Conservation (phyloP, 306 rosid species). For the Cicer bijugum region DNA sequence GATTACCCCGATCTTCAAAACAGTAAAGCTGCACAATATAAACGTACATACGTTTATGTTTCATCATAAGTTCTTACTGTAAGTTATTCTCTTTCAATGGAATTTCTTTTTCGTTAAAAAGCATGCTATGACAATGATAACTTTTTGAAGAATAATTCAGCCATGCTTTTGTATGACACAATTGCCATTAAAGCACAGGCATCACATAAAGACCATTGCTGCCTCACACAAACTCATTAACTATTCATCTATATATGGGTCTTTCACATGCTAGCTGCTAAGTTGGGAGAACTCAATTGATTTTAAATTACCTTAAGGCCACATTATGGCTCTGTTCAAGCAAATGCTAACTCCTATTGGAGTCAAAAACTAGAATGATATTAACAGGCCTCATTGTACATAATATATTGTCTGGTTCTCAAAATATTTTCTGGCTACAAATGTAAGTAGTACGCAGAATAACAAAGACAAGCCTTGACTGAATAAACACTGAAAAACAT, state of each 20-base stretch:
- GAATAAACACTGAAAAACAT: conserved; percentile 29
- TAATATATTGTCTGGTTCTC: conserved; percentile 10
- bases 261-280: conserved; percentile 11
- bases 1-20: conserved; percentile 96
- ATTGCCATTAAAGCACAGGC: conserved; percentile 2
- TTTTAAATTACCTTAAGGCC: conserved; percentile 16
- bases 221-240: conserved; percentile 6
- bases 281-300: conserved; percentile 4
- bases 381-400: conserved; percentile 6
- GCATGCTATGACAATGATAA: not conserved
- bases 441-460: conserved; percentile 6
- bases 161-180: conserved; percentile 32
- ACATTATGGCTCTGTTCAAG: conserved; percentile 26
- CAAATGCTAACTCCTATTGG: conserved; percentile 28
- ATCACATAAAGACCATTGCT: conserved; percentile 17
- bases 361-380: conserved; percentile 16
- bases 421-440: conserved; percentile 4
- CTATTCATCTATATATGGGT: not conserved
- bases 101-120: conserved; percentile 5
- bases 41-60: conserved; percentile 23
- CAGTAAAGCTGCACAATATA: conserved; percentile 80
- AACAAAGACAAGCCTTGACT: conserved; percentile 34
- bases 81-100: conserved; percentile 27
- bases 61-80: not conserved
- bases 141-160: conserved; percentile 25